Conservation (phyloP, 164 flowering plant genomes). For the Vitis riparia region DNA sequence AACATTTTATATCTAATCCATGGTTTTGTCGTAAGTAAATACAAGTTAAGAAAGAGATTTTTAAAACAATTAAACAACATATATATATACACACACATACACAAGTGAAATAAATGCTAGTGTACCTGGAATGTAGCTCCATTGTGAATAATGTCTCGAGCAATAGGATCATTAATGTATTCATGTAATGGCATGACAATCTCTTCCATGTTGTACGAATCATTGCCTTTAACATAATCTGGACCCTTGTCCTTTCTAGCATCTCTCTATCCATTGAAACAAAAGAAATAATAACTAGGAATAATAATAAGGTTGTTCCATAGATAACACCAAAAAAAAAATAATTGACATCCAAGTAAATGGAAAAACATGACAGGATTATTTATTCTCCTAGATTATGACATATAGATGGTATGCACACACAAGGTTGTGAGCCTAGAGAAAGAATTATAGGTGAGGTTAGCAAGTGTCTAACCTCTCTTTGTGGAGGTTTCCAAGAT, state of each 20-base stretch:
- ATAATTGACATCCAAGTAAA: no score
- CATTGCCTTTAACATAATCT: conserved; percentile 19
- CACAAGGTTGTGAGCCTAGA: no score
- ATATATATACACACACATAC: no score
- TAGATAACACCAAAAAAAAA: background rate
- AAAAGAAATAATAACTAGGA: background rate
- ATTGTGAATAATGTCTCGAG: conserved; percentile 84
- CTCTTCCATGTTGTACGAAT: conserved; percentile 68
- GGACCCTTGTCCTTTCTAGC: conserved; percentile 39
- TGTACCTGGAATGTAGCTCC: conserved; percentile 97
- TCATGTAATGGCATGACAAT: conserved; percentile 76
- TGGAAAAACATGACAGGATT: no score
- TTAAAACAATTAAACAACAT: background rate
- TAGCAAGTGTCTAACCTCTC: no score
- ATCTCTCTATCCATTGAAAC: conserved; percentile 62
- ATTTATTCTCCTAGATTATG: no score
- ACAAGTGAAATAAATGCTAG: background rate
- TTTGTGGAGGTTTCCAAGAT: no score
- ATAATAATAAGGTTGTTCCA: background rate
- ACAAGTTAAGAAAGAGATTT: background rate
- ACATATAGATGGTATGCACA: no score
- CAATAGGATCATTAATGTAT: conserved; percentile 70
- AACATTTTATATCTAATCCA: background rate
- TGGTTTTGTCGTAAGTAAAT: background rate
- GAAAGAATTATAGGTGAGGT: no score